Evolutionary conservation across 2,329 filamentous ascomycete genomes (phyloP).

Genomic region (Plenodomus lindquistii): DNA sequence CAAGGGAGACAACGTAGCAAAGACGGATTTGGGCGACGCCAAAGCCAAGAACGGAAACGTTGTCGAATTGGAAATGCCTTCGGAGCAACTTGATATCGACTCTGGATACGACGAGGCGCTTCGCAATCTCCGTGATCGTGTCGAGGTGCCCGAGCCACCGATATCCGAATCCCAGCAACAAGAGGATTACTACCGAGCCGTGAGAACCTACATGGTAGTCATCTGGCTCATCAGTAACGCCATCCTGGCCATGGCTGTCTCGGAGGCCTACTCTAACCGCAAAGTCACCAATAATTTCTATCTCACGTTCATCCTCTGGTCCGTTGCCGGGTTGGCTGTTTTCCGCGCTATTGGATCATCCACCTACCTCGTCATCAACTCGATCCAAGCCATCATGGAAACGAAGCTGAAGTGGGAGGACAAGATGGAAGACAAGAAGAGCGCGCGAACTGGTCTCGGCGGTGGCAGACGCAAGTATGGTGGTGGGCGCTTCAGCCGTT

Average conservation of each 20-base stretch:
- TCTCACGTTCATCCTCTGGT: constrained; percentile 90
- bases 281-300: constrained; percentile 84
- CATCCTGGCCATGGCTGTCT: constrained; percentile 89
- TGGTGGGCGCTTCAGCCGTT: constrained; percentile 14
- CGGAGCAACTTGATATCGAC: constrained; percentile 97
- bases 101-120: constrained; percentile 96
- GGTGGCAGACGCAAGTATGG: constrained; percentile 37
- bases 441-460: constrained; percentile 27
- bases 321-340: constrained; percentile 80
- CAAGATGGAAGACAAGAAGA: constrained; percentile 37
- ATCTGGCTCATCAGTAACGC: constrained; percentile 93
- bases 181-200: constrained; percentile 97
- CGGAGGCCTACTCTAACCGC: constrained; percentile 76
- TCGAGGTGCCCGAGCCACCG: constrained; percentile 71
- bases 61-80: constrained; percentile 96
- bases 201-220: constrained; percentile 97
- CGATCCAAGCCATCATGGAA: constrained; percentile 83
- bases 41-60: constrained; percentile 72
- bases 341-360: constrained; percentile 85
- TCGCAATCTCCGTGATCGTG: constrained; percentile 88
- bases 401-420: constrained; percentile 69
- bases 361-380: constrained; percentile 81
- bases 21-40: constrained; percentile 88
- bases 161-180: constrained; percentile 80
- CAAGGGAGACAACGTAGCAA: constrained; percentile 94